Percentiles rank a stretch among this genome's conserved stretches.
Conservation (phyloP, 148 eudicot genomes). For the Silene latifolia region DNA sequence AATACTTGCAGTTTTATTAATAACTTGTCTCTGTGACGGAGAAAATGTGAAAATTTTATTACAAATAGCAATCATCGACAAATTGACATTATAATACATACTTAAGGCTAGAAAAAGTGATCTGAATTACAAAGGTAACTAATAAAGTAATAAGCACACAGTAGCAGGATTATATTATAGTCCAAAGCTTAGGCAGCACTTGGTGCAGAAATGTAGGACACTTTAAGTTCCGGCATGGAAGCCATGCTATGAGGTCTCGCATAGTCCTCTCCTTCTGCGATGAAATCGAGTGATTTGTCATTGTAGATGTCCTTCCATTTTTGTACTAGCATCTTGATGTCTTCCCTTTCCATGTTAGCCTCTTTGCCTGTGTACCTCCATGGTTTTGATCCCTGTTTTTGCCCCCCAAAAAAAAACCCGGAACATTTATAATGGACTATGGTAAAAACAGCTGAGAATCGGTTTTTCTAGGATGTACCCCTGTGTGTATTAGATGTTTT, state of each 20-base stretch:
- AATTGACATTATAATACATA: neutral
- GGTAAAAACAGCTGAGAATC: neutral
- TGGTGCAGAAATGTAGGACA: slow-evolving; percentile 4
- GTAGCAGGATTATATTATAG: neutral
- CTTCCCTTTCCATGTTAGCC: slow-evolving; percentile 59
- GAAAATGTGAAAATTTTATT: too few species aligned
- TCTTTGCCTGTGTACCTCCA: slow-evolving; percentile 79
- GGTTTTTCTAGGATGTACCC: too few species aligned
- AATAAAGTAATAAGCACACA: neutral
- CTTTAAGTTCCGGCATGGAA: neutral
- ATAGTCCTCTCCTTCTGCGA: slow-evolving; percentile 12
- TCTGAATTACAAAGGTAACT: neutral
- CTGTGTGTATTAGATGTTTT: too few species aligned
- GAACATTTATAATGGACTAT: too few species aligned
- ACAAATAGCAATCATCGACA: too few species aligned
- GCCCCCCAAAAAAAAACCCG: neutral
- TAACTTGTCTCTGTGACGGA: too few species aligned
- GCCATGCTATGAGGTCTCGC: neutral
- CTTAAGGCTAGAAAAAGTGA: neutral
- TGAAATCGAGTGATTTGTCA: slow-evolving; percentile 48
- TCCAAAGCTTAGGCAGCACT: slow-evolving; percentile 3
- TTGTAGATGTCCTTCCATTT: slow-evolving; percentile 70
- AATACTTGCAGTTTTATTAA: too few species aligned
- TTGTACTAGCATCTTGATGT: slow-evolving; percentile 52
- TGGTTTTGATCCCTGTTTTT: slow-evolving; percentile 60